These are phyloP conservation scores for Mortierella sp. DNA, from an alignment of 371 early-diverging fungal species.

Conservation along the genomic window DNA sequence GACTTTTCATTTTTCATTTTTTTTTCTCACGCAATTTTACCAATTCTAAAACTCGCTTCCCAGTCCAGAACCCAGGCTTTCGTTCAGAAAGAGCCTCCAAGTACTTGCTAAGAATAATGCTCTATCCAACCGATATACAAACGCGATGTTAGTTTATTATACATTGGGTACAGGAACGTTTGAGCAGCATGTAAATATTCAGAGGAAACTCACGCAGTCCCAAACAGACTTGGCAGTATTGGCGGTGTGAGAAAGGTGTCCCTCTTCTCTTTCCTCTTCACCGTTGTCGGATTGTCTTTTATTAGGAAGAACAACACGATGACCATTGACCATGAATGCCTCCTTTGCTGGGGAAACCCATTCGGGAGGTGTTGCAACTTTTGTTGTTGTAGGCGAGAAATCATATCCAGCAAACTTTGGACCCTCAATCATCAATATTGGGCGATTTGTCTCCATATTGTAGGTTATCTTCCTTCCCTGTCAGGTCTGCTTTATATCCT, in stretches of 20 bases:
- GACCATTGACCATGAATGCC: conserved; percentile 31
- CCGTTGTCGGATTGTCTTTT: neutral
- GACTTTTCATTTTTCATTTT: neutral
- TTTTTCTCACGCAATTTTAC: conserved; percentile 10
- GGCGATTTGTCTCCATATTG: conserved; percentile 4
- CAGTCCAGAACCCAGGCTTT: conserved; percentile 27
- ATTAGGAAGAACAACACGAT: conserved; percentile 32
- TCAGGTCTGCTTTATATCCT: neutral
- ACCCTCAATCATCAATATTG: conserved; percentile 52
- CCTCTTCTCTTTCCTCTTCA: neutral
- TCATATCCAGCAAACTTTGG: conserved; percentile 53
- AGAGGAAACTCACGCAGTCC: conserved; percentile 46
- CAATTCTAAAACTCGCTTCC: conserved; percentile 41
- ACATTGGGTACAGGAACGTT: no score
- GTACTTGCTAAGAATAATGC: conserved; percentile 53
- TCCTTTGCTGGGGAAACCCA: conserved; percentile 2
- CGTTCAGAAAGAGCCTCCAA: conserved; percentile 35
- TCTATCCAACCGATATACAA: conserved; percentile 13
- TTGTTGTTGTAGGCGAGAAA: conserved; percentile 15
- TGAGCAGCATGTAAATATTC: no score
- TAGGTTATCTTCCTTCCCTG: neutral
- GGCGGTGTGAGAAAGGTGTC: conserved; percentile 38
- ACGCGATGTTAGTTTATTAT: no score
- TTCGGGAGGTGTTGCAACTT: neutral
- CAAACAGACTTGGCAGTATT: conserved; percentile 45